These are phyloP conservation scores for Staphylotrichum longicolle DNA, from an alignment of 495 filamentous ascomycete species.

Conservation along the genomic window DNA sequence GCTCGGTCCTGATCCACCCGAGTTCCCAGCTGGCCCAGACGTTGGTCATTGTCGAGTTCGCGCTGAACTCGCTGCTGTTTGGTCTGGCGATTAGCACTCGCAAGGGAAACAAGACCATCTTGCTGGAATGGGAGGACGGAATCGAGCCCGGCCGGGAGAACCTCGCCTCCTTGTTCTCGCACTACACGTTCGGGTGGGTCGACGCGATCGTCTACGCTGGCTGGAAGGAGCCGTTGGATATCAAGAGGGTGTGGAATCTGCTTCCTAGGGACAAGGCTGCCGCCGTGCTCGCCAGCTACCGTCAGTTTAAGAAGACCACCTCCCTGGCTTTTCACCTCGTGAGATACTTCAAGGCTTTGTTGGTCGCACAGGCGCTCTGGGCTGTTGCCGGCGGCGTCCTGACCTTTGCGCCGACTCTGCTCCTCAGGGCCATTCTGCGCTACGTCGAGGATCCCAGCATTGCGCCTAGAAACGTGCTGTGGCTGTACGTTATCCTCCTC, in stretches of 20 bases:
- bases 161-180: constrained; percentile 79
- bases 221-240: constrained; percentile 80
- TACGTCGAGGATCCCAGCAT: constrained; percentile 82
- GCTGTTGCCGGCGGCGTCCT: constrained; percentile 74
- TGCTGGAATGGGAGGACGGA: constrained; percentile 80
- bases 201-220: constrained; percentile 86
- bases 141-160: constrained; percentile 84
- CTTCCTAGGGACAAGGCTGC: constrained; percentile 83
- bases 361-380: constrained; percentile 77
- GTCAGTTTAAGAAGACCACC: constrained; percentile 80
- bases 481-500: constrained; percentile 91
- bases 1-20: constrained; percentile 81
- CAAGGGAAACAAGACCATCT: constrained; percentile 86
- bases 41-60: constrained; percentile 68
- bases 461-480: constrained; percentile 84
- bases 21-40: constrained; percentile 56
- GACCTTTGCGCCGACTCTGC: constrained; percentile 85
- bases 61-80: constrained; percentile 68
- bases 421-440: constrained; percentile 86
- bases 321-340: constrained; percentile 76
- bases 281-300: constrained; percentile 72
- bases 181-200: constrained; percentile 88
- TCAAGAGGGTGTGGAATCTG: constrained; percentile 89
- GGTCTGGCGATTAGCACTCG: constrained; percentile 75
- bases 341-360: constrained; percentile 73